Percentiles rank a stretch among this genome's conserved stretches.
These are phyloP conservation scores for Penicillium brevicompactum DNA, from an alignment of 2,329 filamentous ascomycete genomes.

Conservation along the genomic window DNA sequence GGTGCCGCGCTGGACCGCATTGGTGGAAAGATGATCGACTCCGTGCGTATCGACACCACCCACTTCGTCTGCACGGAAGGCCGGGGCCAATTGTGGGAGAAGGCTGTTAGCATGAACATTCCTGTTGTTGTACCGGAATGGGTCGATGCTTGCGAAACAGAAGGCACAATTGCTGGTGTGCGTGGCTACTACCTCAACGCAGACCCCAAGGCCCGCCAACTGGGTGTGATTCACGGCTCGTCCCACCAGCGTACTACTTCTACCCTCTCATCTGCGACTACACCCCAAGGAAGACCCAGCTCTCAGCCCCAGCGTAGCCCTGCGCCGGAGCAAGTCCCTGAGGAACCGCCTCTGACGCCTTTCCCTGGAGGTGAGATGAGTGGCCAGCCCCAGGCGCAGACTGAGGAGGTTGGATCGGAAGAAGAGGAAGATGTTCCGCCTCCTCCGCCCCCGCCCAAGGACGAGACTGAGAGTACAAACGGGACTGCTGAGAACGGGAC, in stretches of 20 bases:
- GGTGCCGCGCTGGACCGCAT: slow-evolving; percentile 79
- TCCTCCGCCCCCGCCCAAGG: slow-evolving; percentile 34
- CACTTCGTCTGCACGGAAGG: slow-evolving; percentile 98
- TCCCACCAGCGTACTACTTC: slow-evolving; percentile 37
- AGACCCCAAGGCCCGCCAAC: slow-evolving; percentile 63
- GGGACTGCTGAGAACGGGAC: slow-evolving; percentile 20
- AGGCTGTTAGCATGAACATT: slow-evolving; percentile 96
- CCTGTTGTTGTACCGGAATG: slow-evolving; percentile 96
- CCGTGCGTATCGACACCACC: slow-evolving; percentile 93
- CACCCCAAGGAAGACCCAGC: slow-evolving; percentile 28
- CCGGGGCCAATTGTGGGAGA: slow-evolving; percentile 87
- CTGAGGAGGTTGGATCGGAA: slow-evolving; percentile 30
- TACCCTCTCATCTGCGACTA: slow-evolving; percentile 30
- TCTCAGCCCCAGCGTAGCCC: slow-evolving; percentile 22
- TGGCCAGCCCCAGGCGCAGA: slow-evolving; percentile 29
- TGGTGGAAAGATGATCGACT: slow-evolving; percentile 87
- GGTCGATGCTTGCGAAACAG: slow-evolving; percentile 94
- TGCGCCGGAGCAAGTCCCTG: slow-evolving; percentile 24
- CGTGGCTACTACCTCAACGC: slow-evolving; percentile 96
- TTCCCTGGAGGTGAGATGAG: slow-evolving; percentile 36
- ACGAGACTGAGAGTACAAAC: slow-evolving; percentile 25
- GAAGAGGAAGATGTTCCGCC: slow-evolving; percentile 27
- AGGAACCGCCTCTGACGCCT: slow-evolving; percentile 35
- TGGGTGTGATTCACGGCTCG: slow-evolving; percentile 40
- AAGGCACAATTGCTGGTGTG: slow-evolving; percentile 89